A percentile compares a stretch with the other conserved stretches of the same genome.
Evolutionary conservation across 1,284 basidiomycete genomes (phyloP).

Genomic region (Peniophora sp.): DNA sequence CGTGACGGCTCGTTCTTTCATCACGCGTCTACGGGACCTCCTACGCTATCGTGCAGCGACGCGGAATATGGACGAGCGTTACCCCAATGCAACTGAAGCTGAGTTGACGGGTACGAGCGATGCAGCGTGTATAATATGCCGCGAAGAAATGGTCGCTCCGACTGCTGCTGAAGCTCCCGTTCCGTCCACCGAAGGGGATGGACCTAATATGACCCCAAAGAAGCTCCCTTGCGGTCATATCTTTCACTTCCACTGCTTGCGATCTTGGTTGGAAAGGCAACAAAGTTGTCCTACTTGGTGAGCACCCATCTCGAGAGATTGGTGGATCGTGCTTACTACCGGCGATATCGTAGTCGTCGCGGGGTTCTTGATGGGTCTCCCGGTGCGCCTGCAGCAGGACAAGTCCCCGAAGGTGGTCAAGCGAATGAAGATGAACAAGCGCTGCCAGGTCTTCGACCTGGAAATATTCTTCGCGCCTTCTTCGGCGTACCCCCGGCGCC

Average conservation of each 20-base stretch:
- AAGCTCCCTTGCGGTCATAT: conserved; percentile 95
- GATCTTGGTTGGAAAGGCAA: conserved; percentile 97
- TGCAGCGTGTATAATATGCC: conserved; percentile 94
- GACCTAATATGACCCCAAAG: conserved; percentile 93
- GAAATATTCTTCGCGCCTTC: conserved; percentile 12
- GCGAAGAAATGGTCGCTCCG: conserved; percentile 83
- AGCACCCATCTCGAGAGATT: conserved; percentile 20
- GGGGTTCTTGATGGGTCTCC: conserved; percentile 65
- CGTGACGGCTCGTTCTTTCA: conserved; percentile 87
- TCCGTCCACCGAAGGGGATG: conserved; percentile 37
- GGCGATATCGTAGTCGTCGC: conserved; percentile 53
- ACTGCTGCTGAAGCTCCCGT: conserved; percentile 11
- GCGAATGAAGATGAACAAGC: conserved; percentile 12
- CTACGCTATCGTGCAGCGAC: conserved; percentile 92
- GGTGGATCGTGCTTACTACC: conserved; percentile 9
- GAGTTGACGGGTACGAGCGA: conserved; percentile 81
- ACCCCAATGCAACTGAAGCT: conserved; percentile 87
- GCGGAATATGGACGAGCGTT: conserved; percentile 93
- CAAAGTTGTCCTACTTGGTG: conserved; percentile 95
- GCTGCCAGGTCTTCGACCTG: conserved; percentile 9
- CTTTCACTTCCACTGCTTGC: conserved; percentile 96
- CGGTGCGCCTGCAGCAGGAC: conserved; percentile 17
- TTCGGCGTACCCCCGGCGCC: conserved; percentile 10
- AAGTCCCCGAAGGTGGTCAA: conserved; percentile 11
- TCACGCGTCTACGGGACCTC: conserved; percentile 80